A percentile compares a stretch with the other conserved stretches of the same genome.
These are phyloP conservation scores for Mallotus nudiflorus DNA, from an alignment of 345 rosid species.

Conservation along the genomic window DNA sequence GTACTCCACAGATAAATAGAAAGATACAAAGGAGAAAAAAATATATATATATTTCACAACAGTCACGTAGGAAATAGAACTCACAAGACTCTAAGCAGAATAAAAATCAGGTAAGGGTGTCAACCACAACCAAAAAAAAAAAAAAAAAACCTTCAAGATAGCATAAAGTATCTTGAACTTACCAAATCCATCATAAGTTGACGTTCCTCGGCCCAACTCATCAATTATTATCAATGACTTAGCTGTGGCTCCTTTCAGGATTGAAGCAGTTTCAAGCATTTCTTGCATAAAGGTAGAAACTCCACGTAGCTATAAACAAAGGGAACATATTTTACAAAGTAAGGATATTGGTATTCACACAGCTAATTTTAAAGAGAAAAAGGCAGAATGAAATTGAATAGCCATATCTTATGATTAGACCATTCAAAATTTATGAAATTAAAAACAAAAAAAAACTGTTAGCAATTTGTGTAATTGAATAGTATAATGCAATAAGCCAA, in stretches of 20 bases:
- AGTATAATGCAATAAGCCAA: not conserved
- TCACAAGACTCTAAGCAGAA: not conserved
- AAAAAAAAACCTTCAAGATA: not conserved
- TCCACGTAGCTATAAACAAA: constrained; percentile 68
- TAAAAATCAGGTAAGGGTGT: not conserved
- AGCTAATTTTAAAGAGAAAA: not conserved
- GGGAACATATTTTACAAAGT: not conserved
- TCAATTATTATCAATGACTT: constrained; percentile 90
- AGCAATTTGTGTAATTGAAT: not conserved
- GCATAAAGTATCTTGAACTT: constrained; percentile 26
- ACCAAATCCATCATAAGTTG: constrained; percentile 99
- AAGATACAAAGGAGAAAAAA: not conserved
- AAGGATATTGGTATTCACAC: too few relatives aligned
- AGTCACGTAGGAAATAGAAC: not conserved
- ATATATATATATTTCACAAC: not conserved
- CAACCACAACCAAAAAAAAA: not conserved
- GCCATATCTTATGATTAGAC: not conserved
- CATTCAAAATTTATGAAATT: not conserved
- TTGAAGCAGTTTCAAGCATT: constrained; percentile 99
- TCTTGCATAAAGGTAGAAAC: constrained; percentile 99
- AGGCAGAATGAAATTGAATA: not conserved
- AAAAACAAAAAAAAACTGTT: not conserved
- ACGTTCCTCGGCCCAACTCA: constrained; percentile 97
- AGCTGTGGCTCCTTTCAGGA: constrained; percentile 89
- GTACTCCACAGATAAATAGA: not conserved